These are phyloP conservation scores for Epichloe festucae DNA, from an alignment of 2,329 filamentous ascomycete species.

Conservation along the genomic window DNA sequence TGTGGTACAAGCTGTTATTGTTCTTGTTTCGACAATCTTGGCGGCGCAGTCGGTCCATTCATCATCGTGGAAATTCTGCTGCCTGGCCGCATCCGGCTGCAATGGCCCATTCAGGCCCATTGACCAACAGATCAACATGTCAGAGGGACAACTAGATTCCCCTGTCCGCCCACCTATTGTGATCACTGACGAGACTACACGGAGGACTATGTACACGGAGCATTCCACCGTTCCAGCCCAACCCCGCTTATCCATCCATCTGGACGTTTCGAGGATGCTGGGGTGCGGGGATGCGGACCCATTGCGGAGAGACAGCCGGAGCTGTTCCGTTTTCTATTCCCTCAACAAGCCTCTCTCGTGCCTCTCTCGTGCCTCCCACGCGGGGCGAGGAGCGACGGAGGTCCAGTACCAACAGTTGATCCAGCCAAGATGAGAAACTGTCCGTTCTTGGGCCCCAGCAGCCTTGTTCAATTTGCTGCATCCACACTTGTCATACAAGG, in stretches of 20 bases:
- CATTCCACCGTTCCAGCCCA: not conserved
- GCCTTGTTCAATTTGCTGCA: not conserved
- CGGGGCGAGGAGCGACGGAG: too few species aligned
- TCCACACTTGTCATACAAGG: not conserved
- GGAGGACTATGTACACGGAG: too few species aligned
- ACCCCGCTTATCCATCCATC: not conserved
- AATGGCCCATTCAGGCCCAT: not conserved
- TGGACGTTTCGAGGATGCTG: not conserved
- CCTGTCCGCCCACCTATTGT: not conserved
- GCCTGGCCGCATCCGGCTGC: slow-evolving; percentile 11
- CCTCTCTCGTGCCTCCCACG: too few species aligned
- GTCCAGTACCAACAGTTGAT: too few species aligned
- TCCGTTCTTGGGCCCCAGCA: not conserved
- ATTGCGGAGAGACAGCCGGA: not conserved
- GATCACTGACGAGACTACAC: not conserved
- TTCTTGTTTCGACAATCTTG: not conserved
- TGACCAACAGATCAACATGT: too few species aligned
- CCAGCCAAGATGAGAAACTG: not conserved
- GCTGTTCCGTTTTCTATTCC: not conserved
- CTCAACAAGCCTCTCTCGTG: not conserved
- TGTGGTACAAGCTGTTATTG: not conserved
- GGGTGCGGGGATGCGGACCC: slow-evolving; percentile 5
- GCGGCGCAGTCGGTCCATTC: slow-evolving; percentile 11
- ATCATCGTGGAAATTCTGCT: slow-evolving; percentile 17
- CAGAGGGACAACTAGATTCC: too few species aligned